Base-by-base conservation (phyloP, 441 rosid genomes). In the Isatis lusitanica region DNA sequence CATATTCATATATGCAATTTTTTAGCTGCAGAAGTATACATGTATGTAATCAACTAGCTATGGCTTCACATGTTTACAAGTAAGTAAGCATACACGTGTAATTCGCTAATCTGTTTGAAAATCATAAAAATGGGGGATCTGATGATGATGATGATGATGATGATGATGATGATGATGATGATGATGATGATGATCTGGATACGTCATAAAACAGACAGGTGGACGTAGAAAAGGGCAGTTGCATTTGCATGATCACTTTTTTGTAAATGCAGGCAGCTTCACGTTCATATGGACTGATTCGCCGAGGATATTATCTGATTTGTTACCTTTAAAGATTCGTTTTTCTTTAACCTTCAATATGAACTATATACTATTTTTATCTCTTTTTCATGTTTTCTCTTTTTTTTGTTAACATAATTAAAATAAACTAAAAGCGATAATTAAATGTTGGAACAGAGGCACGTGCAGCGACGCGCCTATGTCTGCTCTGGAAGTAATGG, bases 391-490 rank as follows among this genome's bases (percentile, higher is more conserved):
- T n/a, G n/a, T n/a, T n/a, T n/a, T n/a, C n/a, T n/a, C n/a, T n/a
- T n/a, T n/a, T n/a, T n/a, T n/a, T n/a, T n/a, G n/a, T n/a, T n/a
- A n/a, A n/a, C n/a, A n/a, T n/a, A n/a, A n/a, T n/a, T n/a, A n/a
- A n/a, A n/a, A n/a, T n/a, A n/a, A n/a, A 48, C 26, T 11, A 26
- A 51, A 51, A 7, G 16, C 57, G 35, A 24, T 51, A 5, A 6
- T 11, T 40, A 59, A 9, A 60, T 50, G 46, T 7, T 1, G 33
- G 63, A 15, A 76, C 76, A 77, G n/a, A 70, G 17, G 73, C 72
- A 77, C 63, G 76, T 77, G 59, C 26, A 35, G 70, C 26, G 26
- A 74, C 67, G 72, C 72, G 79, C 60, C 5, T 15, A 0, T 68
- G 65, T 63, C 65, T 38, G 70, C 60, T 52, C 26, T 28, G 65